Conservation (phyloP, 371 early-diverging fungal genomes). For the Fennellomyces sp. region DNA sequence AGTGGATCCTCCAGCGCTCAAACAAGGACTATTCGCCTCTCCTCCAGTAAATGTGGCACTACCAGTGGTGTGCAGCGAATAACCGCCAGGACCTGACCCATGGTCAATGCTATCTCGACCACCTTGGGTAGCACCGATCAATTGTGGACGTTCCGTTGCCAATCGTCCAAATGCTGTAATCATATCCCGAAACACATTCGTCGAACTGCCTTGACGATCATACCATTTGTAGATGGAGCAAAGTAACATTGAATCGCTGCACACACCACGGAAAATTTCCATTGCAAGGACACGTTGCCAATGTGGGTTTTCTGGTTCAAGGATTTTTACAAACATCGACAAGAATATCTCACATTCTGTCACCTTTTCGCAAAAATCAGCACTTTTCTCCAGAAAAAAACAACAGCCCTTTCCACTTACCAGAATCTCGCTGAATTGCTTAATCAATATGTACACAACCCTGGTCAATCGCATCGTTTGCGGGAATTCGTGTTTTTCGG, state of each 20-base stretch:
- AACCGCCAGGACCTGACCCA: constrained; percentile 12
- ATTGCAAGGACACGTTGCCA: constrained; percentile 91
- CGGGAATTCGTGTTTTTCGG: constrained; percentile 87
- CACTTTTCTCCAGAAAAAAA: no score
- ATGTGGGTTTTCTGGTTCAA: constrained; percentile 78
- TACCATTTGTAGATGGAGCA: constrained; percentile 75
- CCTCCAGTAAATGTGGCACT: not conserved
- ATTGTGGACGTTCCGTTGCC: constrained; percentile 79
- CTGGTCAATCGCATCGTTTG: constrained; percentile 85
- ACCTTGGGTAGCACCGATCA: constrained; percentile 61
- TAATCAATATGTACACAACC: constrained; percentile 79
- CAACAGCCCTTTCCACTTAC: no score
- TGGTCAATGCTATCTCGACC: constrained; percentile 51
- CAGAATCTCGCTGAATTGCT: constrained; percentile 76
- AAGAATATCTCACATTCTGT: constrained; percentile 95
- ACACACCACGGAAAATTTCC: constrained; percentile 81
- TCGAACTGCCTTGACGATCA: constrained; percentile 71
- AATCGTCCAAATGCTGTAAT: constrained; percentile 75
- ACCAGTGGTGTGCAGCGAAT: constrained; percentile 4
- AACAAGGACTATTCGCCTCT: constrained; percentile 19
- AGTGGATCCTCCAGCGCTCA: constrained; percentile 56
- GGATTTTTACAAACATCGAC: constrained; percentile 81
- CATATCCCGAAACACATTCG: constrained; percentile 83
- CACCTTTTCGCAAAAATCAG: constrained; percentile 45
- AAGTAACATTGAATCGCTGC: constrained; percentile 62